Evolutionary conservation across 192 early-diverging fungal species (phyloP).

Genomic region (Fimicolochytrium jonesii): DNA sequence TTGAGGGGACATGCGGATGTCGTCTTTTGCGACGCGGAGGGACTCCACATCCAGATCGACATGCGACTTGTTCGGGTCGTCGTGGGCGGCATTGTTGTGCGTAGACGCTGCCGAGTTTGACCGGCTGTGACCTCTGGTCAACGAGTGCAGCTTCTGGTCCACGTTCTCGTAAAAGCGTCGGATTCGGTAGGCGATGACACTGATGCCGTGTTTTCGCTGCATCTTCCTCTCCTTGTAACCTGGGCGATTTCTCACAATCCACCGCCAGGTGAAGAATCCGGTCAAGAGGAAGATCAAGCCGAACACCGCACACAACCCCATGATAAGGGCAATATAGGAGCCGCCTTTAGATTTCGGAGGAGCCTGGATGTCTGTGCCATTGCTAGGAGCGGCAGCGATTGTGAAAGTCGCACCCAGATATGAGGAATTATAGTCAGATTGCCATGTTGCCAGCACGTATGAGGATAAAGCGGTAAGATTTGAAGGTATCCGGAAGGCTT

Average conservation of each 20-base stretch:
- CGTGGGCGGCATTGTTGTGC: background rate
- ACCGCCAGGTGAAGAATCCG: conserved; percentile 1
- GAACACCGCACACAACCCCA: conserved; percentile 1
- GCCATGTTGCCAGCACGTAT: no score
- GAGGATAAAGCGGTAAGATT: no score
- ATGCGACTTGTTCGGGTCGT: background rate
- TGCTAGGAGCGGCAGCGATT: no score
- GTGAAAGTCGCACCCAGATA: no score
- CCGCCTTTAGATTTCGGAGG: no score
- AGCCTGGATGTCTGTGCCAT: no score
- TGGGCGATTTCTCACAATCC: background rate
- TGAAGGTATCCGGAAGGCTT: no score
- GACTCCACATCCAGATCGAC: background rate
- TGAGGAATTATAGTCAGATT: no score
- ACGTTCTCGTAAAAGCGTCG: background rate
- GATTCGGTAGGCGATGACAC: background rate
- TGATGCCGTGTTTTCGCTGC: conserved; percentile 4
- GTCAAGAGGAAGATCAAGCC: background rate
- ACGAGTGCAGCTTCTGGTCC: background rate
- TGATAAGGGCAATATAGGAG: conserved; percentile 6
- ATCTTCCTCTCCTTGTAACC: background rate
- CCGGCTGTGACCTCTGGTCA: background rate
- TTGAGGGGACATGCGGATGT: background rate
- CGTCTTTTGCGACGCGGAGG: background rate
- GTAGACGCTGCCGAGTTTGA: background rate